phyloP scores from a whole-genome alignment of 306 rosid genomes.

The Lathyrus oleraceus region DNA sequence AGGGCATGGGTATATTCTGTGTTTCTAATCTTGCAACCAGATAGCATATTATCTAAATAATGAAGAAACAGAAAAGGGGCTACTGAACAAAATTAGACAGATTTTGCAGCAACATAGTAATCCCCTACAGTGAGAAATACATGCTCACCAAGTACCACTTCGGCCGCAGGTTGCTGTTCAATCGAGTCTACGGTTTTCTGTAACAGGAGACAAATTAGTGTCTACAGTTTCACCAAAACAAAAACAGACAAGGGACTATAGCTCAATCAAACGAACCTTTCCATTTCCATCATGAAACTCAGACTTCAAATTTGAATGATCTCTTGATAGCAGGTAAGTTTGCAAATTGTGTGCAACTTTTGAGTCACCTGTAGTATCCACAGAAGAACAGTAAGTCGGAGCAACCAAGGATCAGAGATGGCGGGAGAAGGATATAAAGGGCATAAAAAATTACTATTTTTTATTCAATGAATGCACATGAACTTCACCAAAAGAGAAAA shows the following conservation, averaged over 20 bases:
- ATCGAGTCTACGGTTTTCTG: conserved; percentile 63
- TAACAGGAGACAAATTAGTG: conserved; percentile 26
- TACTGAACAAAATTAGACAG: conserved; percentile 22
- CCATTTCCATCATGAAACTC: conserved; percentile 74
- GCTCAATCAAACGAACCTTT: conserved; percentile 65
- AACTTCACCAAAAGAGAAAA: conserved; percentile 6
- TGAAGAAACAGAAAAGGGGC: neutral
- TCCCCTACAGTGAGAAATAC: conserved; percentile 72
- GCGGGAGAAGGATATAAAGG: neutral
- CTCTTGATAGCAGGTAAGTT: conserved; percentile 69
- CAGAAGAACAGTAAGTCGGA: neutral
- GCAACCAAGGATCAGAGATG: conserved; percentile 19
- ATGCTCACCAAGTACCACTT: conserved; percentile 60
- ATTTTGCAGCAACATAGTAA: conserved; percentile 34
- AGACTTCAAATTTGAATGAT: conserved; percentile 64
- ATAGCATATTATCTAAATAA: neutral
- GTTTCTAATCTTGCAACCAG: conserved; percentile 20
- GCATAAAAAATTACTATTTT: neutral
- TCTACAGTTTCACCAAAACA: neutral
- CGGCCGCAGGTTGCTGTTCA: conserved; percentile 56
- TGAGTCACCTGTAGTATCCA: conserved; percentile 60
- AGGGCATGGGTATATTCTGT: conserved; percentile 9
- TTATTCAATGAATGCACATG: neutral
- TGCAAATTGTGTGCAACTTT: conserved; percentile 51
- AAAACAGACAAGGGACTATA: neutral